These are phyloP conservation scores for Taphrina flavorubra DNA, from an alignment of 1,139 yeast genomes.

Conservation along the genomic window DNA sequence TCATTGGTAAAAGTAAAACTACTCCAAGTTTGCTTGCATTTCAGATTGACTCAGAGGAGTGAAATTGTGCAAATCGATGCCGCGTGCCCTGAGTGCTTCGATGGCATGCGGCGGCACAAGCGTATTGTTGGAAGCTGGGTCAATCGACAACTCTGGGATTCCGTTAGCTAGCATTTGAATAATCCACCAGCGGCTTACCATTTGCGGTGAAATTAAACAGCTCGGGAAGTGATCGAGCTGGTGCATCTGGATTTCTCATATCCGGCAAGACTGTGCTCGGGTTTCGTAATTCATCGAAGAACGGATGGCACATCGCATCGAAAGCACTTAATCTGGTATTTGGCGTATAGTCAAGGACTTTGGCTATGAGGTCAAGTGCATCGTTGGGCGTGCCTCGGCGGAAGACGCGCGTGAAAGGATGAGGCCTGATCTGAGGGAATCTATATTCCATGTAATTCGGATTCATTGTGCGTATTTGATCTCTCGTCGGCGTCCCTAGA, in stretches of 20 bases:
- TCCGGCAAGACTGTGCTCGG: slow-evolving; percentile 63
- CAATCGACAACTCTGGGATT: slow-evolving; percentile 52
- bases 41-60: slow-evolving; percentile 52
- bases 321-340: slow-evolving; percentile 70
- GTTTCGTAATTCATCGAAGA: slow-evolving; percentile 75
- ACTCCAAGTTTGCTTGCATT: slow-evolving; percentile 42
- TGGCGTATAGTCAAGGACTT: slow-evolving; percentile 77
- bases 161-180: too few species aligned
- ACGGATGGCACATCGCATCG: slow-evolving; percentile 70
- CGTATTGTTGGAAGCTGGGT: slow-evolving; percentile 54
- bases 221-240: slow-evolving; percentile 54
- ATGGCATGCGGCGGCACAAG: slow-evolving; percentile 55
- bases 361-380: slow-evolving; percentile 66
- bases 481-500: slow-evolving; percentile 91
- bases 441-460: slow-evolving; percentile 97
- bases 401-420: slow-evolving; percentile 83
- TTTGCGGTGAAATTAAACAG: slow-evolving; percentile 54
- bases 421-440: slow-evolving; percentile 94
- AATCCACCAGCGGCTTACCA: slow-evolving; percentile 10
- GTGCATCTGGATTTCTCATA: slow-evolving; percentile 52
- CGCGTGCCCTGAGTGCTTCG: slow-evolving; percentile 48
- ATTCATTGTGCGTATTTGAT: slow-evolving; percentile 92
- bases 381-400: slow-evolving; percentile 63
- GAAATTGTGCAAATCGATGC: slow-evolving; percentile 53
- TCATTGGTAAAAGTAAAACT: not conserved